These are phyloP conservation scores for Salpingoeca rosetta DNA, from an alignment of 78 protist genomes.

Conservation along the genomic window DNA sequence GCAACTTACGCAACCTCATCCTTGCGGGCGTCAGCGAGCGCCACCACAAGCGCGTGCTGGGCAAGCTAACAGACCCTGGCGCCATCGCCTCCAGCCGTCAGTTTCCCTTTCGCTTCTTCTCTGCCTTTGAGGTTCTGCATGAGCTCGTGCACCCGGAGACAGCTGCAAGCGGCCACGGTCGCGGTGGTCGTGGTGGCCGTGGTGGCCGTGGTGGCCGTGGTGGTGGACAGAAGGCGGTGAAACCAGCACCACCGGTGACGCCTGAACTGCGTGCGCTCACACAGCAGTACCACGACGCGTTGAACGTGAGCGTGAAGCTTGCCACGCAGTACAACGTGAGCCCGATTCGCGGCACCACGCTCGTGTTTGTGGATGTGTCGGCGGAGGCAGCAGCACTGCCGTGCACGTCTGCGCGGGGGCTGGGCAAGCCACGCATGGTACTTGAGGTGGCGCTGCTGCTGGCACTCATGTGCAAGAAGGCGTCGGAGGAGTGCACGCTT, in stretches of 20 bases:
- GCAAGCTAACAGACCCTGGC: conserved; percentile 36
- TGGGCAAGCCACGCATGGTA: conserved; percentile 4
- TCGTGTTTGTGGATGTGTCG: conserved; percentile 39
- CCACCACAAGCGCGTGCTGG: conserved; percentile 2
- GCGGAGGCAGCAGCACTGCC: too few species aligned
- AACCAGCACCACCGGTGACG: neutral
- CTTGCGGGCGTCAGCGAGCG: conserved; percentile 21
- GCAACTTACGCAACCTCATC: conserved; percentile 73
- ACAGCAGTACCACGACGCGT: conserved; percentile 8
- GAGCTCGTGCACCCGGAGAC: neutral
- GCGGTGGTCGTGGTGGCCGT: neutral
- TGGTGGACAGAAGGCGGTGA: neutral
- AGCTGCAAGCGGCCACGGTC: neutral
- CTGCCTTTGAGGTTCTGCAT: conserved; percentile 56
- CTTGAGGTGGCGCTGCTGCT: conserved; percentile 43
- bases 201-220: neutral
- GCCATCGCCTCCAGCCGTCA: conserved; percentile 44
- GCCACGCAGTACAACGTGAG: conserved; percentile 62
- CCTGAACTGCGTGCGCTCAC: neutral
- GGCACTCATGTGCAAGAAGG: conserved; percentile 63
- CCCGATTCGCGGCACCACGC: conserved; percentile 63
- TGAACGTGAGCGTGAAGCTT: conserved; percentile 50
- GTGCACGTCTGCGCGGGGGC: conserved; percentile 1
- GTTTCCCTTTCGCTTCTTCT: conserved; percentile 65
- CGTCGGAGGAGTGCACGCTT: conserved; percentile 56